Base-by-base conservation (phyloP, 2,329 filamentous ascomycete species). In the Ustilaginoidea virens region DNA sequence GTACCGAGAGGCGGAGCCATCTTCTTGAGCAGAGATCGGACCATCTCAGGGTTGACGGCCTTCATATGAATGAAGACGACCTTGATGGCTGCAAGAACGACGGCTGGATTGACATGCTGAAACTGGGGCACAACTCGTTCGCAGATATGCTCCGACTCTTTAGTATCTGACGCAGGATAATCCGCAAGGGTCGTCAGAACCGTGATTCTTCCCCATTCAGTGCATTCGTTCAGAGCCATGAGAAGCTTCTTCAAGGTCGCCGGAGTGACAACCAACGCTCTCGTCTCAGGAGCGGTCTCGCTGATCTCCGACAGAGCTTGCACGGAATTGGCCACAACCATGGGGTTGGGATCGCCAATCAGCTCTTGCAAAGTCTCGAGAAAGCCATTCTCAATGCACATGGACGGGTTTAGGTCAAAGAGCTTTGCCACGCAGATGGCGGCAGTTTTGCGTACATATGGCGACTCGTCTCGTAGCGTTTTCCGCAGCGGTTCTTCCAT, bases 401-500 rank as follows among this genome's bases (percentile, higher is more conserved):
- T 80, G 22, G 69, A 56, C 5, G 87, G 83, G 48, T 92, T 94
- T 35, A 98, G 65, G 47, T 98, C 90, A 56, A 93, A 98, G 5
- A 98, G 72, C 57, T 98, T 98, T 30, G 90, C 90, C 25, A 98
- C 90, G 51, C 90, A 96, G 40, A 98, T 90, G 23, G 87, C 90
- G 24, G 90, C 90, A 2, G 90, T 98, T 61, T 98, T 98, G 43
- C 90, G 80, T 36, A 98, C 90, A 53, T 98, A 98, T 1, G 90
- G 90, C 27, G 87, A 96, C 56, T 98, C 90, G 58, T 98, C 90
- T 53, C 85, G 75, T 41, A 98, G 63, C 9, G 90, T 98, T 61
- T 98, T 98, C 43, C 90, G 73, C 37, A 98, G 58, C 10, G 90
- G 90, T 48, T 98, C 90, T 54, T 96, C 90, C 87, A 98, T 96